phyloP scores from a whole-genome alignment of 345 rosid genomes.

The Turritis glabra region DNA sequence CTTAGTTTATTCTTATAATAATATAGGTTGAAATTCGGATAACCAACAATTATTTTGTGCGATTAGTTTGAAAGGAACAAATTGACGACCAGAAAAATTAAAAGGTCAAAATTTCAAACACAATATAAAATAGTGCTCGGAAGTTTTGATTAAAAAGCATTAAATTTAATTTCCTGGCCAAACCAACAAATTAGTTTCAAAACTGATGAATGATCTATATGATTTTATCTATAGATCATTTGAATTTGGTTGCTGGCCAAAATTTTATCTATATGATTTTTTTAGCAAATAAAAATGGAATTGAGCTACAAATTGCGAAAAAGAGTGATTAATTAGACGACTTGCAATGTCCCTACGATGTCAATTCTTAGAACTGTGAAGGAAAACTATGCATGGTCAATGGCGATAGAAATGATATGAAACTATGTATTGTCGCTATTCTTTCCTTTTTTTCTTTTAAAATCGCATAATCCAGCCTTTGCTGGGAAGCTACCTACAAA shows the following conservation, averaged over 20 bases:
- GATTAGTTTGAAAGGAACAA: constrained; percentile 28
- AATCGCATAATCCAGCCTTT: background rate
- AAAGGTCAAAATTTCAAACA: constrained; percentile 5
- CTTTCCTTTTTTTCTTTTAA: background rate
- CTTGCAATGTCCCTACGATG: background rate
- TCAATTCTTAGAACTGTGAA: background rate
- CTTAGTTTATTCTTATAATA: constrained; percentile 3
- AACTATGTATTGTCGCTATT: background rate
- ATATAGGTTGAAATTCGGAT: background rate
- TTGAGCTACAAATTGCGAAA: background rate
- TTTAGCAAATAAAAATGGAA: background rate
- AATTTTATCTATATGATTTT: background rate
- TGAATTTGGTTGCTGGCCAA: background rate
- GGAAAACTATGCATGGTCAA: background rate
- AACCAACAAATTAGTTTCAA: background rate
- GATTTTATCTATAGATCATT: too few relatives aligned
- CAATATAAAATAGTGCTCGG: background rate
- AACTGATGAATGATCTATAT: background rate
- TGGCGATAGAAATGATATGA: background rate
- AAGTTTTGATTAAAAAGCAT: background rate
- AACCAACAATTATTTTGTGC: background rate
- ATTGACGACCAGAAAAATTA: background rate
- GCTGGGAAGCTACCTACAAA: background rate
- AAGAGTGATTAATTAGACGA: background rate
- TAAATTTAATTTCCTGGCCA: background rate